Evolutionary conservation across 1,139 yeast species (phyloP), one percentile per base, ranked within the genome.

Genomic region (Entelexis sorbosivorans): DNA sequence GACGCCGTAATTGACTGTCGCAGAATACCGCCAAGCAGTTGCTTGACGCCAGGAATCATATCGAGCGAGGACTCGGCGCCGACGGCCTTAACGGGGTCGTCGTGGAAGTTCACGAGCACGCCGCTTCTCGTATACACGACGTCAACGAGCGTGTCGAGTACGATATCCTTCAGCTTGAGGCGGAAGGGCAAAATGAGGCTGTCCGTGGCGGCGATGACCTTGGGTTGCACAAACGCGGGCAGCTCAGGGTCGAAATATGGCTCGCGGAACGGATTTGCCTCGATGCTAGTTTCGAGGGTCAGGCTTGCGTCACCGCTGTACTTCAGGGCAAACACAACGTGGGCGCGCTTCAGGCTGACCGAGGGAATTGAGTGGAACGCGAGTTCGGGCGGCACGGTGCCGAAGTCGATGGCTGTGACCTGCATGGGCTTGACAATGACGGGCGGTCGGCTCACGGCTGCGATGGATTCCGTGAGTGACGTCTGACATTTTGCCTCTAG

Each of bases 311-410:
- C 89, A 2, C 96, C 96, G 48, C 74, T 71, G 64, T 87, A 86
- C 58, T 78, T 80, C 58, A 86, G 75, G 60, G 84, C 82, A 70
- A 86, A 86, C 28, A 86, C 85, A 1, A 95, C 93, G 56, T 94
- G 73, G 60, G 86, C 86, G 54, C 88, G 69, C 64, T 83, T 93
- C 31, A 73, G 75, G 9, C 81, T 91, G 45, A 87, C 69, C 63
- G 85, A 94, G 3, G 94, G 94, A 58, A 86, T 82, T 61, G 86
- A 95, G 56, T 86, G 69, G 35, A 86, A 82, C 64, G 85, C 95
- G 58, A 86, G 80, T 55, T 75, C 74, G 0, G 95, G 95, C 0
- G 95, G 82, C 48, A 74, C 73, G 52, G 81, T 76, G 14, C 96
- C 96, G 65, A 86, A 81, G 58, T 82, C 77, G 51, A 87, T 72